Evolutionary conservation across 2,329 filamentous ascomycete genomes (phyloP).

Genomic region (Drechslerella stenobrocha): DNA sequence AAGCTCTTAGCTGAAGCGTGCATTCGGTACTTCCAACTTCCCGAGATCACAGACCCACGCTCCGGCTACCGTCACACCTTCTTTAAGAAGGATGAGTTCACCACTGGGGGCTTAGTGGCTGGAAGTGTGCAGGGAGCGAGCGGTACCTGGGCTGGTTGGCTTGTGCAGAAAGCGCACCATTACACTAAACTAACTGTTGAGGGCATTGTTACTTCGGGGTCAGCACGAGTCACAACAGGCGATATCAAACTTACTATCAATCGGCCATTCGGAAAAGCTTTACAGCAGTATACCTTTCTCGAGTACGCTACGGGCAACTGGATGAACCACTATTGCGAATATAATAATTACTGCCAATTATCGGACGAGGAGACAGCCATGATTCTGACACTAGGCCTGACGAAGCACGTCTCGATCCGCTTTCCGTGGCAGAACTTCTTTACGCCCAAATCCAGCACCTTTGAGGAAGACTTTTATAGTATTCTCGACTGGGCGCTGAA

Average conservation of each 20-base stretch:
- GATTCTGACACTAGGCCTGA: background rate
- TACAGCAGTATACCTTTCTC: constrained; percentile 8
- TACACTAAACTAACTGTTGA: background rate
- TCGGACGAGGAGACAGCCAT: background rate
- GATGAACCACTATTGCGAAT: constrained; percentile 9
- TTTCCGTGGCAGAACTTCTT: constrained; percentile 32
- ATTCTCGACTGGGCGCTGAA: constrained; percentile 17
- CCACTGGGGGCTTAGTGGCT: background rate
- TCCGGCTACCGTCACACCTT: background rate
- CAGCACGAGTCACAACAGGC: background rate
- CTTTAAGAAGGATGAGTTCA: background rate
- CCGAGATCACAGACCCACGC: constrained; percentile 7
- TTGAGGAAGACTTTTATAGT: background rate
- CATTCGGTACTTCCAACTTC: constrained; percentile 15
- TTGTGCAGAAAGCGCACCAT: background rate
- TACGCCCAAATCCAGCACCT: background rate
- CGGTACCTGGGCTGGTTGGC: constrained; percentile 9
- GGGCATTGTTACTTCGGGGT: background rate
- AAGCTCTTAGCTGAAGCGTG: background rate
- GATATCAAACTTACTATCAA: background rate
- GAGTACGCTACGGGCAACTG: constrained; percentile 24
- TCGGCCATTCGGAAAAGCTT: constrained; percentile 9
- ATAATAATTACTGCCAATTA: background rate
- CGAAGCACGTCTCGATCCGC: constrained; percentile 7
- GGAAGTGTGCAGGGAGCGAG: background rate